These are phyloP conservation scores for Blastocladiella emersonii DNA, from an alignment of 371 early-diverging fungal species.

Conservation along the genomic window DNA sequence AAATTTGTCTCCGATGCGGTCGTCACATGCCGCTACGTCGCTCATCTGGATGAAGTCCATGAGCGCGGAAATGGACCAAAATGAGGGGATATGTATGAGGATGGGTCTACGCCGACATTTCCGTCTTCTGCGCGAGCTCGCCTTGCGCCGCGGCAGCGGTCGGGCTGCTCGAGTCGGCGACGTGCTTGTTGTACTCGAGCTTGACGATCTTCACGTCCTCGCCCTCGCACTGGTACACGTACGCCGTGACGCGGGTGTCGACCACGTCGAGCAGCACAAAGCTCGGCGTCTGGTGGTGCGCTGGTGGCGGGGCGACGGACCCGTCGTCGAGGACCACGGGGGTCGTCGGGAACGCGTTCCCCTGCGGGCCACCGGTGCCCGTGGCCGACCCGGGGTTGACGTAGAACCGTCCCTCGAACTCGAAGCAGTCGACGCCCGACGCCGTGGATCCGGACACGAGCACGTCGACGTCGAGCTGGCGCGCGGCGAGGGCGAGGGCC, in stretches of 20 bases:
- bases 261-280: slow-evolving; percentile 92
- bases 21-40: too few species aligned
- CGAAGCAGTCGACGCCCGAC: slow-evolving; percentile 67
- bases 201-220: slow-evolving; percentile 86
- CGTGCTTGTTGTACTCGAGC: slow-evolving; percentile 66
- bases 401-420: slow-evolving; percentile 75
- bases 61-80: too few species aligned
- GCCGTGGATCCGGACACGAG: slow-evolving; percentile 78
- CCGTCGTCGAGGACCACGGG: not conserved
- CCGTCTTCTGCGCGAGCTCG: too few species aligned
- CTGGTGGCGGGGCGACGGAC: not conserved
- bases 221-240: slow-evolving; percentile 81
- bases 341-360: not conserved
- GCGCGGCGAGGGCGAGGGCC: slow-evolving; percentile 57
- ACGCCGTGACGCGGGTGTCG: slow-evolving; percentile 54
- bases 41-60: too few species aligned
- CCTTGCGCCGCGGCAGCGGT: too few species aligned
- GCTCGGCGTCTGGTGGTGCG: slow-evolving; percentile 44
- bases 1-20: too few species aligned
- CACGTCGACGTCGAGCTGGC: slow-evolving; percentile 84
- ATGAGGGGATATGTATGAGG: too few species aligned
- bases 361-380: slow-evolving; percentile 24
- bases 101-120: too few species aligned
- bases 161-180: too few species aligned
- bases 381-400: slow-evolving; percentile 91